Base-by-base conservation (phyloP, 371 early-diverging fungal species). In the Globomyces sp. region DNA sequence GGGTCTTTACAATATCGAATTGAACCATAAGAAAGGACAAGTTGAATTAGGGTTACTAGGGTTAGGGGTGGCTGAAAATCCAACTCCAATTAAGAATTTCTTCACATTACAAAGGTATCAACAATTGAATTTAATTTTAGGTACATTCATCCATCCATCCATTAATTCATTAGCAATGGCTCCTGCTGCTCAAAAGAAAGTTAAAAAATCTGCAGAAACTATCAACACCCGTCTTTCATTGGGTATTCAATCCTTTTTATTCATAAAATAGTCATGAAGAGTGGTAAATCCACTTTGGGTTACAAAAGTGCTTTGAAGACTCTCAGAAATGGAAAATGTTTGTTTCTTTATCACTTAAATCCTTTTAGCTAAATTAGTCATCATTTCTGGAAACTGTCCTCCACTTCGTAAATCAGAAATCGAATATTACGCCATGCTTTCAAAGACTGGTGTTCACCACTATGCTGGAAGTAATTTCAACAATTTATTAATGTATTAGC, bases 361-460 rank as follows among this genome's bases (percentile, higher is more conserved):
- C 24, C 24, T 58, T n/a, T 11, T 61, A 92, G 94, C 96, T 86
- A 96, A 96, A 92, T 87, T 97, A 76, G 86, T 98, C 81, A 89
- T 98, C 86, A 90, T 98, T 82, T 90, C 98, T 72, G 94, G 92
- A 77, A 98, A 98, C 93, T 93, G 94, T 87, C 98, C 98, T 71
- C 93, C 98, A 78, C 91, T 98, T 80, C 89, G 99, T 84, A 97
- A 96, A 89, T 94, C 95, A 68, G 99, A 98, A 89, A 89, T 98
- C 77, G 98, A 98, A 87, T 98, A 98, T 94, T 98, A 98, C 86
- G 99, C 99, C 82, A 98, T 98, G 99, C 88, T 98, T 80, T 92
- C 96, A 86, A 96, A 98, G 92, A 96, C 98, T 77, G 89, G 89
- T 86, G 99, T 98, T 73, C 96, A 96, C 89, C 97, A 98, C 93